These are phyloP conservation scores for Cryptococcus sp. DNA, from an alignment of 1,284 basidiomycete species.

Conservation along the genomic window DNA sequence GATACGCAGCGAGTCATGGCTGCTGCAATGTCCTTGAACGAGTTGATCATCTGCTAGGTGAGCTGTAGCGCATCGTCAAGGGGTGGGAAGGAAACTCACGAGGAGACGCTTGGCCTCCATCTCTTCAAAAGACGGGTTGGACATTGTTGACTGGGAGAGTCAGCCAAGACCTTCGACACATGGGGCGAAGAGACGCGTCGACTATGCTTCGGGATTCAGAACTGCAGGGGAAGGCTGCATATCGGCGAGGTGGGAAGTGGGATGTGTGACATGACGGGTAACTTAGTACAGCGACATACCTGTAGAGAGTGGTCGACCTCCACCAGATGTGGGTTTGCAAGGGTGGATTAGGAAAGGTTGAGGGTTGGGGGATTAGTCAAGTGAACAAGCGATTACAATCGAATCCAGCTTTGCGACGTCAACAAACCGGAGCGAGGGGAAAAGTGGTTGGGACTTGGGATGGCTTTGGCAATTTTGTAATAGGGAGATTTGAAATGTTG, in stretches of 20 bases:
- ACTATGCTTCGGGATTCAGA: no score
- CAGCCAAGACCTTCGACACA: no score
- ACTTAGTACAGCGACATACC: background rate
- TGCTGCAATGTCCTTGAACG: conserved; percentile 44
- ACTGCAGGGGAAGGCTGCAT: no score
- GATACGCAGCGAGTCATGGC: conserved; percentile 43
- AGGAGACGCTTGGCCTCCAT: conserved; percentile 45
- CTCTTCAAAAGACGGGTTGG: conserved; percentile 35
- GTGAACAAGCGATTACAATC: no score
- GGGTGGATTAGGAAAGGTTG: background rate
- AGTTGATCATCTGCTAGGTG: conserved; percentile 42
- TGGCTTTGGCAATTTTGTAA: no score
- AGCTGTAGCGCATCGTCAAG: no score
- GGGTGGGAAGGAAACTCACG: conserved; percentile 21
- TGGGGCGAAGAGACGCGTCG: no score
- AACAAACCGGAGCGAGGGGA: background rate
- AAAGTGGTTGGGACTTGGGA: background rate
- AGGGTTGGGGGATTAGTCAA: background rate
- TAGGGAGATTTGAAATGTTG: no score
- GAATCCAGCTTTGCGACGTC: background rate
- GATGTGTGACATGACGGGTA: no score
- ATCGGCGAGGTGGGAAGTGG: no score
- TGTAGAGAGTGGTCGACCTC: conserved; percentile 6
- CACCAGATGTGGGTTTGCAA: background rate
- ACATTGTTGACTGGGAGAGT: conserved; percentile 11